Conservation (phyloP, 345 rosid genomes). For the Gossypium thurberi region DNA sequence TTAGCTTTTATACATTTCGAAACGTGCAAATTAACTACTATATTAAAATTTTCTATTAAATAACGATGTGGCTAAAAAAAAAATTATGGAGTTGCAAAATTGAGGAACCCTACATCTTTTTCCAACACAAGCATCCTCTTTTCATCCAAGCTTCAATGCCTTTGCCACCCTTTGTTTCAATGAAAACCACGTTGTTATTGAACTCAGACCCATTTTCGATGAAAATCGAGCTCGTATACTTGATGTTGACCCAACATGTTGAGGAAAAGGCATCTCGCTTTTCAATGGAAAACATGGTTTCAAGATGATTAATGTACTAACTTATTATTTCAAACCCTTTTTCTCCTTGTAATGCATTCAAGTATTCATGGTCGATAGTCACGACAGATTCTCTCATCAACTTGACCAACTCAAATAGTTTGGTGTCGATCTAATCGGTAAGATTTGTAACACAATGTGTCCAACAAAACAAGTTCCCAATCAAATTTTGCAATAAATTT, state of each 20-base stretch:
- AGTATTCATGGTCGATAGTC: not conserved
- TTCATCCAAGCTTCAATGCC: slow-evolving; percentile 4
- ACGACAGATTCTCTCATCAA: not conserved
- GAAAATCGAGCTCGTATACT: not conserved
- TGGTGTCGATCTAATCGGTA: not conserved
- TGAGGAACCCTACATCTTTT: not conserved
- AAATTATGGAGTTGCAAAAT: not conserved
- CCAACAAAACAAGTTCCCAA: not conserved
- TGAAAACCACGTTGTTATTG: not conserved
- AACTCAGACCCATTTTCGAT: not conserved
- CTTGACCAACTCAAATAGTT: not conserved
- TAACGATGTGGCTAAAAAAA: too few relatives aligned
- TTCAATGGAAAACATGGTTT: not conserved
- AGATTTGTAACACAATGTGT: not conserved
- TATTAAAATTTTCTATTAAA: too few relatives aligned
- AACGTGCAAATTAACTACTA: too few relatives aligned
- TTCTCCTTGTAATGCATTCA: not conserved
- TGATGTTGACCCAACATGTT: not conserved
- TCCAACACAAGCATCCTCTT: not conserved
- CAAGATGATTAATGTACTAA: not conserved
- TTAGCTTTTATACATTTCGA: too few relatives aligned
- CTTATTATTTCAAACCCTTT: not conserved
- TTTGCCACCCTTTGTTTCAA: not conserved
- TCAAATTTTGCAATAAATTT: not conserved
- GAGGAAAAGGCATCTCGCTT: not conserved